These are phyloP conservation scores for Lichtheimia ornata DNA, from an alignment of 371 early-diverging fungal genomes.

Conservation along the genomic window DNA sequence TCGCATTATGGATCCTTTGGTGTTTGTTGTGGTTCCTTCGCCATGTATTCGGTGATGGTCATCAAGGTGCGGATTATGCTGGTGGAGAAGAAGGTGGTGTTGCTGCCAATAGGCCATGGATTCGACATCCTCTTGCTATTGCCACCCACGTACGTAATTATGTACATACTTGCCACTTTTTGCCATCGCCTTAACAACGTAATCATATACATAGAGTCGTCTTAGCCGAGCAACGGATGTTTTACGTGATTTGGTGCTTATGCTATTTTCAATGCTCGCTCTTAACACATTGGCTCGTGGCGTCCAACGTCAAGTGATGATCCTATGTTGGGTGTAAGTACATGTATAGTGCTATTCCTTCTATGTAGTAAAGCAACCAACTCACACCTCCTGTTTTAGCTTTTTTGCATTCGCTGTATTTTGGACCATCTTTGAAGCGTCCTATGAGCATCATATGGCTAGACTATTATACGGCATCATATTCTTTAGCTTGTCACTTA, in stretches of 20 bases:
- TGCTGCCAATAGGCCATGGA: constrained; percentile 3
- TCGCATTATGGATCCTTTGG: constrained; percentile 38
- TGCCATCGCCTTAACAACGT: too few species aligned
- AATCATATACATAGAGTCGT: constrained; percentile 13
- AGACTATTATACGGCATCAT: constrained; percentile 22
- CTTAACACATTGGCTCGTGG: constrained; percentile 42
- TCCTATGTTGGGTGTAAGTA: constrained; percentile 40
- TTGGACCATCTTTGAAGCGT: constrained; percentile 32
- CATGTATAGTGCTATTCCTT: constrained; percentile 23
- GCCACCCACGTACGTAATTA: constrained; percentile 1
- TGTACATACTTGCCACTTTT: not conserved
- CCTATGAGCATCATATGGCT: constrained; percentile 24
- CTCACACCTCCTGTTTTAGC: not conserved
- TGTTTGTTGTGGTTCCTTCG: constrained; percentile 39
- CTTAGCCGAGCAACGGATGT: constrained; percentile 38
- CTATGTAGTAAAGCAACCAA: too few species aligned
- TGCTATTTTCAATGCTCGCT: constrained; percentile 33
- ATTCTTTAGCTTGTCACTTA: constrained; percentile 26
- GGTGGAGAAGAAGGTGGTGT: too few species aligned
- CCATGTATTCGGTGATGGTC: constrained; percentile 30
- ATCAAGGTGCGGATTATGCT: not conserved
- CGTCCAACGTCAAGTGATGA: constrained; percentile 36
- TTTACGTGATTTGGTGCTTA: constrained; percentile 37
- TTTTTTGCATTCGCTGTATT: constrained; percentile 30
- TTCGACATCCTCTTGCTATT: not conserved